Base-by-base conservation (phyloP, 192 early-diverging fungal genomes). In the Coemansia asiatica region DNA sequence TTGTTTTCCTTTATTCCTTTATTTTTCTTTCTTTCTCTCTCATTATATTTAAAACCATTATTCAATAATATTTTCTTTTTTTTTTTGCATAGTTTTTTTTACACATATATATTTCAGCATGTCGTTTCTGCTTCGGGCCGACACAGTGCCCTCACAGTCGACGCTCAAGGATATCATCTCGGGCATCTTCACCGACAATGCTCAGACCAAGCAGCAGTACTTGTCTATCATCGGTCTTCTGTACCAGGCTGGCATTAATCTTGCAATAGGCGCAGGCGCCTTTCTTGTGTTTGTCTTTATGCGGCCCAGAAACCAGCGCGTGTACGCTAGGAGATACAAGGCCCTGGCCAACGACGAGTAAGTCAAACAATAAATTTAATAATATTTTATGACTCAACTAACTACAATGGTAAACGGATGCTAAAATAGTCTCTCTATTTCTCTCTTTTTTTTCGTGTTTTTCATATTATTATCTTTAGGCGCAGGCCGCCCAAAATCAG, bases 401-500 rank as follows among this genome's bases (percentile, higher is more conserved):
- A n/a, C n/a, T n/a, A n/a, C n/a, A n/a, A n/a, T n/a, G n/a, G n/a
- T n/a, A n/a, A n/a, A n/a, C n/a, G n/a, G n/a, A n/a, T n/a, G n/a
- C n/a, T n/a, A n/a, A n/a, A n/a, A n/a, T n/a, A n/a, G n/a, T 63
- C 16, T 56, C 36, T 57, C 22, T 49, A 4, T 48, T 38, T 56
- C 40, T n/a, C 26, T 59, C 23, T 40, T 35, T n/a, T 36, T n/a
- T 35, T 46, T 36, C n/a, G n/a, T n/a, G n/a, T n/a, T n/a, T n/a
- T n/a, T n/a, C n/a, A n/a, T n/a, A n/a, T n/a, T 63, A 15, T 57
- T 74, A 70, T 12, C 50, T 7, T 63, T 89, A 74, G 85, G 61
- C 71, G 86, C 66, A 63, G 84, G 61, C 87, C 91, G 16, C 91
- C 91, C 35, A 85, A 84, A 16, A 79, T 92, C n/a, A 79, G 76